Percentiles rank a stretch among this genome's conserved stretches.
These are phyloP conservation scores for Cenococcum geophilum DNA, from an alignment of 495 filamentous ascomycete genomes.

Conservation along the genomic window DNA sequence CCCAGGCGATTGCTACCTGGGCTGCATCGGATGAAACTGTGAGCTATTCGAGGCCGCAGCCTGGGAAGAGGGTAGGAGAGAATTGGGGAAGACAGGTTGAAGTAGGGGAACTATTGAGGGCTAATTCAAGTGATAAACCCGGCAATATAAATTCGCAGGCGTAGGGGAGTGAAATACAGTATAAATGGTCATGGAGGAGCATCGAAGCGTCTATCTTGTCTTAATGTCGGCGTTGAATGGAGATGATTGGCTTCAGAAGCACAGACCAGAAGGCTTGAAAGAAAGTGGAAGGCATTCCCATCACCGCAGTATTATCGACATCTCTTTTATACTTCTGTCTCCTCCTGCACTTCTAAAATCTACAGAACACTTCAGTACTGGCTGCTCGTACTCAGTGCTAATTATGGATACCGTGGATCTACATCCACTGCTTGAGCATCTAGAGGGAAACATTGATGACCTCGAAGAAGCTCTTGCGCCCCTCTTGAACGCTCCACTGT, in stretches of 20 bases:
- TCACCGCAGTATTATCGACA: too few species aligned
- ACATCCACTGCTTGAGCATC: slow-evolving; percentile 50
- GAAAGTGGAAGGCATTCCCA: too few species aligned
- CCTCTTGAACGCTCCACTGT: slow-evolving; percentile 55
- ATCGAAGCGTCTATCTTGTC: too few species aligned
- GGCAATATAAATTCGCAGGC: not conserved
- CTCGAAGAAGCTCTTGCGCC: slow-evolving; percentile 68
- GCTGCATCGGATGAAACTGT: slow-evolving; percentile 21
- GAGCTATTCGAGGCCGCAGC: slow-evolving; percentile 33
- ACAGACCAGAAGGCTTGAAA: too few species aligned
- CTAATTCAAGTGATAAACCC: not conserved
- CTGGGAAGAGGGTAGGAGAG: slow-evolving; percentile 20
- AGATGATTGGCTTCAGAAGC: too few species aligned
- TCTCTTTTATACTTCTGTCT: too few species aligned
- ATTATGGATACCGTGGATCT: slow-evolving; percentile 31
- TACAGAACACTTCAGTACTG: too few species aligned
- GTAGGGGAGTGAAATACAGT: too few species aligned
- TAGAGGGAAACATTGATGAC: slow-evolving; percentile 70
- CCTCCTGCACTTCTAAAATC: too few species aligned
- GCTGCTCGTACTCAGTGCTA: too few species aligned
- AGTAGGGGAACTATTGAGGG: not conserved
- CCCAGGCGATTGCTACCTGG: slow-evolving; percentile 26
- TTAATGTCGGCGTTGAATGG: too few species aligned
- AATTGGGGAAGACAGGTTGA: slow-evolving; percentile 31
- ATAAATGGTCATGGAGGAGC: too few species aligned